Evolutionary conservation across 1,139 yeast species (phyloP).

Genomic region (Candida glucosophila): DNA sequence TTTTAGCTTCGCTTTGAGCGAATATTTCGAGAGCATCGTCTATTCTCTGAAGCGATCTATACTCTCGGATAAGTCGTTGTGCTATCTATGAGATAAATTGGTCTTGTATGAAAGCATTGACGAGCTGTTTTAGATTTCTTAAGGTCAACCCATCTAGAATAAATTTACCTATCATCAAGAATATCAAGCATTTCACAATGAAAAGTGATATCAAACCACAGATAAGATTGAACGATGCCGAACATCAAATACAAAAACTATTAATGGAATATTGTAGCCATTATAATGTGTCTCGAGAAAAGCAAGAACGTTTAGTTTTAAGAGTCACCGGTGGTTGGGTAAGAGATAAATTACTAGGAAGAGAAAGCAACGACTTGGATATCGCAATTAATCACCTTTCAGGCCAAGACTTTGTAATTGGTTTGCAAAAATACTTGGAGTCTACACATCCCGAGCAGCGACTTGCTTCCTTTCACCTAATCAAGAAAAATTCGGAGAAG

Average conservation of each 20-base stretch:
- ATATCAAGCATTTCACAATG: conserved; percentile 10
- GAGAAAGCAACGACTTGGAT: conserved; percentile 78
- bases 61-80: too few relatives aligned
- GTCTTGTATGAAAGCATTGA: not conserved
- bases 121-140: not conserved
- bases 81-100: not conserved
- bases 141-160: too few relatives aligned
- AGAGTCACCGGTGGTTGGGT: conserved; percentile 99
- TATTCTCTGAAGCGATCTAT: too few relatives aligned
- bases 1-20: too few relatives aligned
- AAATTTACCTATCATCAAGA: too few relatives aligned
- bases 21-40: not conserved
- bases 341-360: conserved; percentile 80
- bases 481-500: conserved; percentile 88
- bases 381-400: conserved; percentile 78
- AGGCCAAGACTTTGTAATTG: conserved; percentile 79
- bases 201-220: conserved; percentile 11
- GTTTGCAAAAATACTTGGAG: conserved; percentile 47
- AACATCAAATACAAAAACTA: conserved; percentile 36
- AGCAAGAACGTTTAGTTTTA: conserved; percentile 29
- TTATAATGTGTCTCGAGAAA: conserved; percentile 16
- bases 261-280: conserved; percentile 35
- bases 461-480: conserved; percentile 59
- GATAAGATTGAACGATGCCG: conserved; percentile 38
- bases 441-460: conserved; percentile 33